Evolutionary conservation across 176 grass and related monocot species (phyloP).

Genomic region (Triticum turgidum): DNA sequence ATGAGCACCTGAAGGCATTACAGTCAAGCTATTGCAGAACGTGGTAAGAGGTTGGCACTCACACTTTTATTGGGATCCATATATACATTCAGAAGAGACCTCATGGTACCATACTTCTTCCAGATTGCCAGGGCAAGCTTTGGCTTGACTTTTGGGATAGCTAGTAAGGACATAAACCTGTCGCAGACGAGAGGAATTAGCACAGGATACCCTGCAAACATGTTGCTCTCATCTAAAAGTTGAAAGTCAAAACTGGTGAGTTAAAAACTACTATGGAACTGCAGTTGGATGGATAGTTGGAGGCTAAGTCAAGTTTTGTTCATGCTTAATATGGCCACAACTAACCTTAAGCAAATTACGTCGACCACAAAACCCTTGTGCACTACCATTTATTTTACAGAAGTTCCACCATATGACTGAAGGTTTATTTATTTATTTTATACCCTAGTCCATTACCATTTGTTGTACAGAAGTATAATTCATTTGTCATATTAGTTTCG

Average conservation of each 20-base stretch:
- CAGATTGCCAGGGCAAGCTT: slow-evolving; percentile 58
- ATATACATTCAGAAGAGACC: slow-evolving; percentile 76
- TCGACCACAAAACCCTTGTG: background rate
- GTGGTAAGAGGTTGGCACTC: slow-evolving; percentile 20
- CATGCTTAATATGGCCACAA: background rate
- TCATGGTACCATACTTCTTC: slow-evolving; percentile 83
- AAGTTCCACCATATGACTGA: background rate
- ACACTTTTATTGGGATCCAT: slow-evolving; percentile 81
- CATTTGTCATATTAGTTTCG: background rate
- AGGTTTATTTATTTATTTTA: background rate
- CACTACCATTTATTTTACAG: background rate
- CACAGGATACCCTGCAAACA: background rate
- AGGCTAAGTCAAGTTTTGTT: background rate
- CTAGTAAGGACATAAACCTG: slow-evolving; percentile 87
- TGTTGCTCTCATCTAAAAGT: background rate
- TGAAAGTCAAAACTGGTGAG: background rate
- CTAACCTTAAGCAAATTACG: background rate
- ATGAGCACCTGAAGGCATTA: background rate
- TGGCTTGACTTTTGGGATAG: slow-evolving; percentile 67
- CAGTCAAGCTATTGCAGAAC: background rate
- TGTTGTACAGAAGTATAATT: background rate
- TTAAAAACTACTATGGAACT: background rate
- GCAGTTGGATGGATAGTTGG: background rate
- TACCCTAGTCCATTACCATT: background rate
- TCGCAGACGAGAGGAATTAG: background rate